phyloP scores from a whole-genome alignment of 2,329 filamentous ascomycete genomes.

The Aureobasidium subglaciale region DNA sequence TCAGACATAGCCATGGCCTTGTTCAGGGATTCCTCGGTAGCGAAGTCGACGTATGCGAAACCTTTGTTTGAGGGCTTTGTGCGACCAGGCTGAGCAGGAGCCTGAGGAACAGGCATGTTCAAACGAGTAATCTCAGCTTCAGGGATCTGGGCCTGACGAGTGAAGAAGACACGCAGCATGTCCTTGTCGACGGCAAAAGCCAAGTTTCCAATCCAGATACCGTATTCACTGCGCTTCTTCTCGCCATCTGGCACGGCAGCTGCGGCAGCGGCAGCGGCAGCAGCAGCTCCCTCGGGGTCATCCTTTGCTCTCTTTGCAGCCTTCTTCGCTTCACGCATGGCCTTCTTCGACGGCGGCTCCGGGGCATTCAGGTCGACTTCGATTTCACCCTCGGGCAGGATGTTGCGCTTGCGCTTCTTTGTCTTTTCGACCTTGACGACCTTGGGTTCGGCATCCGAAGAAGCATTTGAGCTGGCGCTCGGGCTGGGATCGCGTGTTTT shows the following conservation, averaged over 20 bases:
- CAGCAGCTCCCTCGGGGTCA: constrained; percentile 12
- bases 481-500: constrained; percentile 13
- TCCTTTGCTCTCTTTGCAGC: constrained; percentile 18
- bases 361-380: constrained; percentile 86
- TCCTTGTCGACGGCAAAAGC: constrained; percentile 71
- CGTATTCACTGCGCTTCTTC: constrained; percentile 63
- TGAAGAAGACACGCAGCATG: constrained; percentile 73
- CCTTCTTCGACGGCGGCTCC: constrained; percentile 92
- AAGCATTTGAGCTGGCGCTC: constrained; percentile 1
- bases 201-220: constrained; percentile 94
- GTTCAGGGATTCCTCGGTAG: constrained; percentile 58
- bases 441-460: background rate
- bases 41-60: constrained; percentile 94
- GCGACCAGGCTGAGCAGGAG: constrained; percentile 26
- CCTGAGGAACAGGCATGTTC: constrained; percentile 61
- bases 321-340: constrained; percentile 83
- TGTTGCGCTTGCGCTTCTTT: constrained; percentile 63
- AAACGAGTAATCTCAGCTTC: constrained; percentile 73
- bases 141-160: constrained; percentile 52
- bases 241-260: constrained; percentile 17
- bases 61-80: constrained; percentile 68
- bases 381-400: constrained; percentile 57
- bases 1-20: constrained; percentile 84
- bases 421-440: constrained; percentile 10
- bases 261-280: constrained; percentile 5